phyloP scores from a whole-genome alignment of 306 rosid species.

The Hippophae tibetana region DNA sequence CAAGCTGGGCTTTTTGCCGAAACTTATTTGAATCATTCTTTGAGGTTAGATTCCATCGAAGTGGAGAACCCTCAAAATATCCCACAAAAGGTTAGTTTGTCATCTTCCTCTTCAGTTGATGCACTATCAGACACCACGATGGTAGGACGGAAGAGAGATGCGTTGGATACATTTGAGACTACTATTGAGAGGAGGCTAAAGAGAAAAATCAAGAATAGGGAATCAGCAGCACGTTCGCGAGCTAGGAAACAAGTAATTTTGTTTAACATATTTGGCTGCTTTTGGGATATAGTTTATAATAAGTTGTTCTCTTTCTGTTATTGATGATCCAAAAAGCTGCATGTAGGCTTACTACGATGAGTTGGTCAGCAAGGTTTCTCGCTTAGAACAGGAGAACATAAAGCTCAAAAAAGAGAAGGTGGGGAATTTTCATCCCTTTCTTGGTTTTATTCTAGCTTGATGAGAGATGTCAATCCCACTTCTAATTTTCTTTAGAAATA shows the following conservation, averaged over 20 bases:
- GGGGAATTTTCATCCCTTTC: slow-evolving; percentile 6
- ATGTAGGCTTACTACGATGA: slow-evolving; percentile 61
- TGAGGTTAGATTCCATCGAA: slow-evolving; percentile 33
- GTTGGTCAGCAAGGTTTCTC: slow-evolving; percentile 58
- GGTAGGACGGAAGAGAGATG: slow-evolving; percentile 50
- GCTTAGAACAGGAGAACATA: slow-evolving; percentile 44
- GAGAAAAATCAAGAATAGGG: slow-evolving; percentile 86
- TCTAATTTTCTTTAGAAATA: too few relatives aligned
- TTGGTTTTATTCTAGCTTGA: background rate
- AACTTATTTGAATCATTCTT: slow-evolving; percentile 38
- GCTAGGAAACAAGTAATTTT: slow-evolving; percentile 69
- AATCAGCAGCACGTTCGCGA: slow-evolving; percentile 82
- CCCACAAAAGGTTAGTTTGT: slow-evolving; percentile 32
- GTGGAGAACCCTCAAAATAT: slow-evolving; percentile 24
- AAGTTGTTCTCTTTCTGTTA: background rate
- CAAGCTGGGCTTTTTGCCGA: slow-evolving; percentile 74
- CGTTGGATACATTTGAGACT: slow-evolving; percentile 49
- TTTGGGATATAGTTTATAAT: slow-evolving; percentile 6
- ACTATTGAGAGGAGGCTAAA: slow-evolving; percentile 63
- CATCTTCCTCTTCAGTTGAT: slow-evolving; percentile 45
- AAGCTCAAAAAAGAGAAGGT: slow-evolving; percentile 70
- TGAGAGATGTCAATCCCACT: too few relatives aligned
- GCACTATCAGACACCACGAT: slow-evolving; percentile 41
- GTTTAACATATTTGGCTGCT: background rate
- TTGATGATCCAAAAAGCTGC: slow-evolving; percentile 14